Conservation (phyloP, 768 basidiomycete species). For the Sarcodon aspratus region DNA sequence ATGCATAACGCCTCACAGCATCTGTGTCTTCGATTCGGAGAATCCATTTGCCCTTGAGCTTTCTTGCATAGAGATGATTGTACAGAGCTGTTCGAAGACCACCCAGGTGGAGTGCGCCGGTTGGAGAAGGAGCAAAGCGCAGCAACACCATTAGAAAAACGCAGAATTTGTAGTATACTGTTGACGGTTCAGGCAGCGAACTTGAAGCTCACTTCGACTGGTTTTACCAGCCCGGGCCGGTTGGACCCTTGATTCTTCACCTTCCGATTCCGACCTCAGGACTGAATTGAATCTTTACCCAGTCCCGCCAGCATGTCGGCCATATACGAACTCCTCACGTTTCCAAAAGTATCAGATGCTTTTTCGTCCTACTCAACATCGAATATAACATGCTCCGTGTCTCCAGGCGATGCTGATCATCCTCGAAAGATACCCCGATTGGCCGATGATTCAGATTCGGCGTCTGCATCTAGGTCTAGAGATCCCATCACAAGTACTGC, state of each 20-base stretch:
- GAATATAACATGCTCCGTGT: conserved; percentile 16
- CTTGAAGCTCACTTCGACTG: no score
- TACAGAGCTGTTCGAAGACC: conserved; percentile 91
- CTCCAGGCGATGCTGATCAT: conserved; percentile 40
- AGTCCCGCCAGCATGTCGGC: no score
- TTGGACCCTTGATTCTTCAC: no score
- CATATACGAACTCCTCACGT: conserved; percentile 6
- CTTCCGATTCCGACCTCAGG: no score
- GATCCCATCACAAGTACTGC: conserved; percentile 7
- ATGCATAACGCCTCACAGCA: conserved; percentile 37
- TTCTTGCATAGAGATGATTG: conserved; percentile 79
- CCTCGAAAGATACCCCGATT: conserved; percentile 60
- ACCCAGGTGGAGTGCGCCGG: conserved; percentile 88
- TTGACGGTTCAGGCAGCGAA: no score
- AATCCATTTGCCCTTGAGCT: conserved; percentile 81
- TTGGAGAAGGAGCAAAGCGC: conserved; percentile 96
- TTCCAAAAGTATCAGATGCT: conserved; percentile 13
- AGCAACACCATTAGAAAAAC: conserved; percentile 43
- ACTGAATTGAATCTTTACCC: no score
- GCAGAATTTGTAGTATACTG: no score
- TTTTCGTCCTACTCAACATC: conserved; percentile 9
- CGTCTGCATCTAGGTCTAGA: conserved; percentile 44
- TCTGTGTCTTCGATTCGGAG: conserved; percentile 95
- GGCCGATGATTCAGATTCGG: conserved; percentile 55
- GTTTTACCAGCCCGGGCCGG: no score